phyloP scores from a whole-genome alignment of 1,139 yeast genomes.

The Debaryomyces robertsiae region DNA sequence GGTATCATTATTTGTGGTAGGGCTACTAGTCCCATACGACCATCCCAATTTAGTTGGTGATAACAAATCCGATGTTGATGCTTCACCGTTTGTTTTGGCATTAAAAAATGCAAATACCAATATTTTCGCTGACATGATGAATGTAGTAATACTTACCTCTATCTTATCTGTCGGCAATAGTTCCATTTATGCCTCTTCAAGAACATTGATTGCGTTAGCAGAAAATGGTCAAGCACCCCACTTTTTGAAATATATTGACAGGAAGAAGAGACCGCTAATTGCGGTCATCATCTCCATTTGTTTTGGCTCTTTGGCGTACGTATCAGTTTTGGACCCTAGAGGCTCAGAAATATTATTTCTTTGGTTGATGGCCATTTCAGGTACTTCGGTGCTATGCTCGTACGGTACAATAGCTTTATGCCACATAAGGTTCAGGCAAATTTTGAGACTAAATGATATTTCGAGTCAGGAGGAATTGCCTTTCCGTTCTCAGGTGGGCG shows the following conservation, averaged over 20 bases:
- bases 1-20: conserved; percentile 22
- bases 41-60: conserved; percentile 20
- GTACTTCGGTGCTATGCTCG: conserved; percentile 12
- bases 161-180: conserved; percentile 33
- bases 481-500: conserved; percentile 15
- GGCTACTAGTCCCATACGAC: conserved; percentile 32
- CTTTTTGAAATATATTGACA: conserved; percentile 28
- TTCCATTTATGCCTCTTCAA: conserved; percentile 31
- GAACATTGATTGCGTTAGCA: conserved; percentile 30
- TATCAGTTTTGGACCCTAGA: conserved; percentile 15
- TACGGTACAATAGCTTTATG: conserved; percentile 16
- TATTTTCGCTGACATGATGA: conserved; percentile 31
- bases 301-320: conserved; percentile 14
- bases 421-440: conserved; percentile 15
- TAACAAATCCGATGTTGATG: conserved; percentile 25
- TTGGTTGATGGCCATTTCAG: conserved; percentile 16
- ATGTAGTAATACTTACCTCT: conserved; percentile 30
- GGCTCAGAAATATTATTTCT: conserved; percentile 22
- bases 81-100: conserved; percentile 47
- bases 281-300: conserved; percentile 19
- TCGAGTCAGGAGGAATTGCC: conserved; percentile 12
- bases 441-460: conserved; percentile 10
- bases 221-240: conserved; percentile 31
- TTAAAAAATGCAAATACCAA: conserved; percentile 18
- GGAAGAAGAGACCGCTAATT: conserved; percentile 29